Evolutionary conservation across 2,329 filamentous ascomycete species (phyloP).

Genomic region (Curvularia lunata): DNA sequence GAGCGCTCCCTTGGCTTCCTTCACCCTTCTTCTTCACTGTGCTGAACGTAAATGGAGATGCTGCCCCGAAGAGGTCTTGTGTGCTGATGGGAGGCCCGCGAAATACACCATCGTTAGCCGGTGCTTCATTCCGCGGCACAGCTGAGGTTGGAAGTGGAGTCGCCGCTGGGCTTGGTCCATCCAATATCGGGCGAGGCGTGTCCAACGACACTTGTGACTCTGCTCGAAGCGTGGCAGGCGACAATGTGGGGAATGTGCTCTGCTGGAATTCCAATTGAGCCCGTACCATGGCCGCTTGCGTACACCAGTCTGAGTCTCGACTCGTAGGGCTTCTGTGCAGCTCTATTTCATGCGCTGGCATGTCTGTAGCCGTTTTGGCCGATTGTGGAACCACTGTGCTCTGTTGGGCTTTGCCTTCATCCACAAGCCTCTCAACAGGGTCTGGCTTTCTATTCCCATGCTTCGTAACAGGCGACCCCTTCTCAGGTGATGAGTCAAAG

Average conservation of each 20-base stretch:
- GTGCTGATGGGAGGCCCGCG: slow-evolving; percentile 46
- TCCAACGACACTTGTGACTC: slow-evolving; percentile 26
- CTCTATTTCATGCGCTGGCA: slow-evolving; percentile 4
- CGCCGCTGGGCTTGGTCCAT: slow-evolving; percentile 30
- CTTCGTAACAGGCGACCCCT: background rate
- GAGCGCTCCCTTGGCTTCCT: slow-evolving; percentile 25
- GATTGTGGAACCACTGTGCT: background rate
- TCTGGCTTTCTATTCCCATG: background rate
- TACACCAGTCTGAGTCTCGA: slow-evolving; percentile 41
- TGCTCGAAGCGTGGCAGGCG: slow-evolving; percentile 20
- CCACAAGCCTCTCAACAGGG: background rate
- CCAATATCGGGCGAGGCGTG: slow-evolving; percentile 23
- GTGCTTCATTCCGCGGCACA: slow-evolving; percentile 25
- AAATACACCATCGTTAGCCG: slow-evolving; percentile 21
- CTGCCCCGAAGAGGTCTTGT: slow-evolving; percentile 53
- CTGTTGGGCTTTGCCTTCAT: background rate
- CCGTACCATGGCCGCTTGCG: slow-evolving; percentile 46
- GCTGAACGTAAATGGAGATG: slow-evolving; percentile 50
- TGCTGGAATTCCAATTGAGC: slow-evolving; percentile 46
- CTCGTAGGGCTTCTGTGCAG: slow-evolving; percentile 13
- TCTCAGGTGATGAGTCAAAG: slow-evolving; percentile 35
- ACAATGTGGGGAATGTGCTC: slow-evolving; percentile 28
- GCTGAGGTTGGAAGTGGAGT: slow-evolving; percentile 43
- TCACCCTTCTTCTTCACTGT: slow-evolving; percentile 50
- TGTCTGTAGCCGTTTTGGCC: background rate